Conservation (phyloP, 164 flowering plant genomes). For the Cinnamomum micranthum region DNA sequence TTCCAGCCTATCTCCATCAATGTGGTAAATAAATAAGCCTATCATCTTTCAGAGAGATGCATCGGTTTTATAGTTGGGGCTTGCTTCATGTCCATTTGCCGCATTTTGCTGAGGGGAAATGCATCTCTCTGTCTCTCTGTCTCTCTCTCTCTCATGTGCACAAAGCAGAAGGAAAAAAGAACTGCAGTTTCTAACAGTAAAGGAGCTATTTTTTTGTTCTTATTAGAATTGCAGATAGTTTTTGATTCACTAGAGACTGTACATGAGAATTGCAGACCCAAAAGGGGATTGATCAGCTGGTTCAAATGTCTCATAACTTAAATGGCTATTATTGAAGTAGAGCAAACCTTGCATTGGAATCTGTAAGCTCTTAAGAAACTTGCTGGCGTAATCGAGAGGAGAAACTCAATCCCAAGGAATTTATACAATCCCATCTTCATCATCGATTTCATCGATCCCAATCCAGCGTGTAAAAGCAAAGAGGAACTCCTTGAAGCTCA, state of each 20-base stretch:
- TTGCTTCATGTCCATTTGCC: too few species aligned
- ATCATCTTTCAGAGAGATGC: too few species aligned
- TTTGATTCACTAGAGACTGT: background rate
- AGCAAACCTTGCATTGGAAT: constrained; percentile 4
- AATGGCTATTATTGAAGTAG: constrained; percentile 5
- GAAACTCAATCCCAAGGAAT: background rate
- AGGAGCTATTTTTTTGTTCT: background rate
- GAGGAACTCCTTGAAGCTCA: constrained; percentile 92
- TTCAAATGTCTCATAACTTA: constrained; percentile 6
- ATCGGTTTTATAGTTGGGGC: background rate
- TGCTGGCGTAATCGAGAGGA: background rate
- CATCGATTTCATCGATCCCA: constrained; percentile 75
- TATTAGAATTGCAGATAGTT: background rate
- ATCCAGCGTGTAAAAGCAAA: constrained; percentile 96
- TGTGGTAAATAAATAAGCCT: too few species aligned
- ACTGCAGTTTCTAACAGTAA: background rate
- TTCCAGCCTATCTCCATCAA: too few species aligned
- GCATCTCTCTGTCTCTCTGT: too few species aligned
- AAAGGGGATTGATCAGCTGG: constrained; percentile 1
- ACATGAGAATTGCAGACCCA: constrained; percentile 14
- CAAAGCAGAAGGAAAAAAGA: background rate
- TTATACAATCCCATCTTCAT: constrained; percentile 35
- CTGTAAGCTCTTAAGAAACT: background rate
- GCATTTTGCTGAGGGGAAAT: too few species aligned
- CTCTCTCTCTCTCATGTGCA: background rate